phyloP scores from a whole-genome alignment of 371 early-diverging fungal species.

The Mortierella sp. region DNA sequence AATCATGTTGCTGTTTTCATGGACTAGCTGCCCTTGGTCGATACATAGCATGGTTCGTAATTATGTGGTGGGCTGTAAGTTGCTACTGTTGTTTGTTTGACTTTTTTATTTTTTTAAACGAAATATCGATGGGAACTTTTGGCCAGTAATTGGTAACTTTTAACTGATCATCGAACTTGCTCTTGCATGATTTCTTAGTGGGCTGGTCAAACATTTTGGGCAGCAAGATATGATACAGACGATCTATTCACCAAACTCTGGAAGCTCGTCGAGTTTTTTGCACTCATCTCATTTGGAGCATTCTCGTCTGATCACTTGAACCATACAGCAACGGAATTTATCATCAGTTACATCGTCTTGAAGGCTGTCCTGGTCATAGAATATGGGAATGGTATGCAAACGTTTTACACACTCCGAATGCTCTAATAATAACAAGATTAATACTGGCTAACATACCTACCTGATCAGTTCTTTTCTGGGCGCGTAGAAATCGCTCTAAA shows the following conservation, averaged over 20 bases:
- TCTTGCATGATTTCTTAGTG: slow-evolving; percentile 4
- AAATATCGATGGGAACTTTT: background rate
- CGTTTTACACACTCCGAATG: background rate
- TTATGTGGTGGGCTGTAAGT: slow-evolving; percentile 73
- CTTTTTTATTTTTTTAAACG: background rate
- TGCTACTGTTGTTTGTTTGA: background rate
- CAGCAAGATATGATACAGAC: slow-evolving; percentile 72
- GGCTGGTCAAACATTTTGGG: slow-evolving; percentile 53
- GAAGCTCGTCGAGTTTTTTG: slow-evolving; percentile 62
- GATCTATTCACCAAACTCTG: slow-evolving; percentile 50
- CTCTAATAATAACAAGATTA: no score
- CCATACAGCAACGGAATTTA: slow-evolving; percentile 66
- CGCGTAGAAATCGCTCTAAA: slow-evolving; percentile 52
- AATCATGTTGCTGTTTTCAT: background rate
- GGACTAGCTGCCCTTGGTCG: slow-evolving; percentile 59
- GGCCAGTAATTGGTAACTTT: background rate
- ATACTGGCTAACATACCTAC: no score
- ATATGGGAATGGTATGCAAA: slow-evolving; percentile 63
- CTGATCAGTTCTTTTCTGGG: slow-evolving; percentile 61
- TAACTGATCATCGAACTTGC: background rate
- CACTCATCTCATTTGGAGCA: slow-evolving; percentile 43
- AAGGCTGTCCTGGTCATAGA: slow-evolving; percentile 66
- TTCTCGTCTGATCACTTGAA: slow-evolving; percentile 54
- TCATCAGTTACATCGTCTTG: slow-evolving; percentile 54
- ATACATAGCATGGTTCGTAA: slow-evolving; percentile 69